Evolutionary conservation across 176 grass and related monocot genomes (phyloP).

Genomic region (Zea luxurians): DNA sequence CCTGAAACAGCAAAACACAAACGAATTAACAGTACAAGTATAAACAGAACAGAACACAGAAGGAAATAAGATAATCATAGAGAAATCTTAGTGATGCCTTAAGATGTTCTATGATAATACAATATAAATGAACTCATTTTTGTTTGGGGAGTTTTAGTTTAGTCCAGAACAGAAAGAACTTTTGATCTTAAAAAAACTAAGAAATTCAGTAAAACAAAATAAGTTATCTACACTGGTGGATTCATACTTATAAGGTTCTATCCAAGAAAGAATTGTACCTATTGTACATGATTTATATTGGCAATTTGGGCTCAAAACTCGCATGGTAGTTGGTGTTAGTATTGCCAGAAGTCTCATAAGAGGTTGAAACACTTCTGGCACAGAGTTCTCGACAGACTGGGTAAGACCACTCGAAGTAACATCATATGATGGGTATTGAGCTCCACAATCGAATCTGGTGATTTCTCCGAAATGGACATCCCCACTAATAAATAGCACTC

Average conservation of each 20-base stretch:
- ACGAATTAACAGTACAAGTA: neutral
- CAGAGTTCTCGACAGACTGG: conserved; percentile 69
- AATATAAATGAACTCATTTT: neutral
- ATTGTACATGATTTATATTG: conserved; percentile 73
- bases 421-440: conserved; percentile 76
- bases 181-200: neutral
- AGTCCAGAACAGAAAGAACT: conserved; percentile 11
- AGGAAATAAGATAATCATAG: conserved; percentile 34
- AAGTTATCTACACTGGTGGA: conserved; percentile 1
- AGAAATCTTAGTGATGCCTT: conserved; percentile 19
- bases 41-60: neutral
- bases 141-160: neutral
- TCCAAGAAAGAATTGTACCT: conserved; percentile 54
- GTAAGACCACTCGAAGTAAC: conserved; percentile 95
- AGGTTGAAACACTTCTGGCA: conserved; percentile 49
- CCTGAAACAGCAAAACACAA: conserved; percentile 49
- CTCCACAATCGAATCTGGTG: conserved; percentile 70
- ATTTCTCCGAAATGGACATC: conserved; percentile 99
- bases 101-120: neutral
- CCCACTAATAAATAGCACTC: conserved; percentile 86
- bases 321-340: conserved; percentile 66
- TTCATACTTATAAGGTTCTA: conserved; percentile 6
- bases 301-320: conserved; percentile 62
- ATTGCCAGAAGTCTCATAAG: conserved; percentile 59
- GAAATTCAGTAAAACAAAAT: conserved; percentile 1